phyloP scores from a whole-genome alignment of 73 alveolate species.

The Durusdinium trenchii region DNA sequence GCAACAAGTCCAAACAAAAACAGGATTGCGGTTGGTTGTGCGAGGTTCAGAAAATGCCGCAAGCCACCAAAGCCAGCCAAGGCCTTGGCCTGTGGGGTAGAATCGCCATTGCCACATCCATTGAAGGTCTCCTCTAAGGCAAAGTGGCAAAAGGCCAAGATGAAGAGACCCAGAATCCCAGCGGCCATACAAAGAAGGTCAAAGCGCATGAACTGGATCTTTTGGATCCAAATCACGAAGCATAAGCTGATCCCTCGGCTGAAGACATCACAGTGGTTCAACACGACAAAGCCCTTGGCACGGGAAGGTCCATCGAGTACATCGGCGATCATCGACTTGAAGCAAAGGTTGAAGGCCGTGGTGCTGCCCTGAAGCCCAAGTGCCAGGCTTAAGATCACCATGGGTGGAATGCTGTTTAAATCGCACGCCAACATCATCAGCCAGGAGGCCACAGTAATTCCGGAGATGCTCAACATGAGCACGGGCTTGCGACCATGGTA shows the following conservation, averaged over 20 bases:
- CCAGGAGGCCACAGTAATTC: slow-evolving; percentile 80
- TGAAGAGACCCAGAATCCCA: slow-evolving; percentile 37
- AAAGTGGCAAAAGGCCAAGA: slow-evolving; percentile 26
- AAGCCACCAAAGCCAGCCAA: too few species aligned
- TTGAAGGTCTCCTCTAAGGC: slow-evolving; percentile 47
- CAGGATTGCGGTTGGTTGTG: too few species aligned
- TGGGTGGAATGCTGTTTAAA: slow-evolving; percentile 47
- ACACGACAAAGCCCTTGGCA: slow-evolving; percentile 81
- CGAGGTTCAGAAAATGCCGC: too few species aligned
- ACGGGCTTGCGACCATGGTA: slow-evolving; percentile 81
- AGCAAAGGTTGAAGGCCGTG: slow-evolving; percentile 88
- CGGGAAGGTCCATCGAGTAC: background rate
- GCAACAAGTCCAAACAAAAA: too few species aligned
- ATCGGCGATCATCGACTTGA: slow-evolving; percentile 56
- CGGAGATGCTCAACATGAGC: slow-evolving; percentile 56
- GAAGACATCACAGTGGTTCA: slow-evolving; percentile 75
- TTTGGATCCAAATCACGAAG: slow-evolving; percentile 88
- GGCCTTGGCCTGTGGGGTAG: too few species aligned
- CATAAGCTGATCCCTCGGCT: slow-evolving; percentile 82
- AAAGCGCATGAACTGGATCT: slow-evolving; percentile 87
- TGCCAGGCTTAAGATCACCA: slow-evolving; percentile 60
- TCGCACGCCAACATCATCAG: slow-evolving; percentile 46
- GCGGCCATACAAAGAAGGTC: slow-evolving; percentile 72
- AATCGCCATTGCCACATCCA: background rate
- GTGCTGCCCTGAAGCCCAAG: slow-evolving; percentile 78